Conservation (phyloP, 1,284 basidiomycete genomes). For the Trametes sp. region DNA sequence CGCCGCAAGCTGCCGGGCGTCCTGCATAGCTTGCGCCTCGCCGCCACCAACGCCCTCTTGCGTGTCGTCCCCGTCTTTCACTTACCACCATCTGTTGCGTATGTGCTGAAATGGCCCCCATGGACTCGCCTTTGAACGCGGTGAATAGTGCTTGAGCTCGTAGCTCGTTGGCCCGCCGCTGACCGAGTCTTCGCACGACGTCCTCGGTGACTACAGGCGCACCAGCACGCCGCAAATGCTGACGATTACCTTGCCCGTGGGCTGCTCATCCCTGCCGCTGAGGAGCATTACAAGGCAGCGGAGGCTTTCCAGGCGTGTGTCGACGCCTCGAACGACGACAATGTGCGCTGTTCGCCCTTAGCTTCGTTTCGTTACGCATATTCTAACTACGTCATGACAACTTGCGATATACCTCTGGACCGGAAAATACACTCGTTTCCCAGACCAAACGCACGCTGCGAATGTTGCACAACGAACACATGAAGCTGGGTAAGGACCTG, state of each 20-base stretch:
- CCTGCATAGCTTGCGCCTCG: conserved; percentile 1
- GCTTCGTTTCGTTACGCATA: not conserved
- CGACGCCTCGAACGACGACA: conserved; percentile 73
- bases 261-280: conserved; percentile 70
- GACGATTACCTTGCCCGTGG: conserved; percentile 72
- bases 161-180: not conserved
- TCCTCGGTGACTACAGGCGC: conserved; percentile 57
- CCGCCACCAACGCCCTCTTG: conserved; percentile 11
- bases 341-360: conserved; percentile 52
- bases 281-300: conserved; percentile 72
- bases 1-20: not conserved
- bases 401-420: conserved; percentile 11
- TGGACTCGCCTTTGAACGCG: conserved; percentile 45
- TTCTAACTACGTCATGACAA: not conserved
- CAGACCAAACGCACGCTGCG: conserved; percentile 79
- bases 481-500: conserved; percentile 71
- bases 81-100: conserved; percentile 9
- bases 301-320: conserved; percentile 74
- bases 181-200: conserved; percentile 5
- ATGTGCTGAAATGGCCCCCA: conserved; percentile 37
- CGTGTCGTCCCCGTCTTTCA: conserved; percentile 7
- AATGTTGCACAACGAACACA: conserved; percentile 76
- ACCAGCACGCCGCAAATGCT: conserved; percentile 81
- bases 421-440: conserved; percentile 7
- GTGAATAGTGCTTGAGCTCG: conserved; percentile 32